A percentile compares a stretch with the other conserved stretches of the same genome.
Conservation (phyloP, 2,329 filamentous ascomycete genomes). For the Fusarium redolens region DNA sequence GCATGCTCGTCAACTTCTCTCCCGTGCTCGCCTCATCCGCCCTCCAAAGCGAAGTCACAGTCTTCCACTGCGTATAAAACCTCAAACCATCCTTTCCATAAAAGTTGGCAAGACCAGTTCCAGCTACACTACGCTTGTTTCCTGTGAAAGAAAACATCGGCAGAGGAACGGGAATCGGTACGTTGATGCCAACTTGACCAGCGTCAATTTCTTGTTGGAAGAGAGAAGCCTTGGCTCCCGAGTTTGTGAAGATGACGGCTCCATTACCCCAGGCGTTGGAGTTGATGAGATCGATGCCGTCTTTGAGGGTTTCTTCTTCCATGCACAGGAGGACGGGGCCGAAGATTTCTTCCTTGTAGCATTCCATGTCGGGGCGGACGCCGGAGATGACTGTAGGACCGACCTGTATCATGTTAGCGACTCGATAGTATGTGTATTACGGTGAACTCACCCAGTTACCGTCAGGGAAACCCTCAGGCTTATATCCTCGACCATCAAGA, state of each 20-base stretch:
- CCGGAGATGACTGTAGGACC: slow-evolving; percentile 82
- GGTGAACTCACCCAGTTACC: slow-evolving; percentile 63
- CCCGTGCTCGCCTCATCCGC: slow-evolving; percentile 24
- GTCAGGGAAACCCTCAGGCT: slow-evolving; percentile 76
- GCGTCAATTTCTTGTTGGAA: slow-evolving; percentile 84
- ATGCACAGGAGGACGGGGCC: slow-evolving; percentile 82
- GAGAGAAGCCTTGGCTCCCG: slow-evolving; percentile 75
- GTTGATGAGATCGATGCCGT: slow-evolving; percentile 82
- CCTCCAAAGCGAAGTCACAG: slow-evolving; percentile 85
- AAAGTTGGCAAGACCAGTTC: slow-evolving; percentile 88
- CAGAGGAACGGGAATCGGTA: slow-evolving; percentile 75
- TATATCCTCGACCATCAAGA: slow-evolving; percentile 79
- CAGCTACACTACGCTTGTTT: slow-evolving; percentile 86
- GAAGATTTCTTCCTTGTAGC: slow-evolving; percentile 85
- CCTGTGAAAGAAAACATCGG: slow-evolving; percentile 76
- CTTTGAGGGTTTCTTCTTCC: slow-evolving; percentile 77
- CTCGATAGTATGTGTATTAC: fast-evolving
- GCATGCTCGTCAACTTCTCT: slow-evolving; percentile 31
- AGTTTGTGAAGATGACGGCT: slow-evolving; percentile 80
- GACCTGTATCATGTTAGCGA: slow-evolving; percentile 49
- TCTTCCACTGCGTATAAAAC: slow-evolving; percentile 95
- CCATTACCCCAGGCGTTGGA: slow-evolving; percentile 85
- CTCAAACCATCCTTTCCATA: slow-evolving; percentile 88
- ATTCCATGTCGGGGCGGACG: slow-evolving; percentile 79
- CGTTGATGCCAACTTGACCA: slow-evolving; percentile 83